Base-by-base conservation (phyloP, 2,329 filamentous ascomycete species). In the Dactylellina sp. region DNA sequence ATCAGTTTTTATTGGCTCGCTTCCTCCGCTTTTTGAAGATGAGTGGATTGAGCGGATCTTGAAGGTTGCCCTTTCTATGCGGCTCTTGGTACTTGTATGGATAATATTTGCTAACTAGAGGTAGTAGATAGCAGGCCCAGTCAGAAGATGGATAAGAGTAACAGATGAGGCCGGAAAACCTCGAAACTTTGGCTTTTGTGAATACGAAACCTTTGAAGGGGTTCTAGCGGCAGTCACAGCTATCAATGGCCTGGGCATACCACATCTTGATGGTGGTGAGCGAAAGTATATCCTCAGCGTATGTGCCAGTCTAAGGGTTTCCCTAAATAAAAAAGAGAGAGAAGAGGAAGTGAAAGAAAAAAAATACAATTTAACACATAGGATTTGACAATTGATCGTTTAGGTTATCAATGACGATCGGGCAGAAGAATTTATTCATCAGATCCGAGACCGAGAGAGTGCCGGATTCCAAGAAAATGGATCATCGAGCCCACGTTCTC, bases 131-230 rank as follows among this genome's bases (percentile, higher is more conserved):
- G 77, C 75, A 7, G 77, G 75, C 6, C 89, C 86, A 79, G 82
- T 99, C 75, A 88, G 91, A 76, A 89, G 92, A 78, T 99, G 93
- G 93, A 93, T 93, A 76, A 85, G 92, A 72, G 89, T 89, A 35
- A 88, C 87, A 16, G 88, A 91, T 80, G 88, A 90, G n/a, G 89
- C 92, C 76, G 88, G 91, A 76, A 95, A 94, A 82, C 89, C 89
- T 64, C 89, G 90, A 81, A 90, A 89, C 76, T 98, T 98, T 84
- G 95, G 94, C 12, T 98, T 99, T 82, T 95, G 94, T 71, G 91
- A 97, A 81, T 99, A 91, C 81, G 94, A 97, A 76, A 93, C 98
- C 81, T 88, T 89, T 22, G 91, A 97, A 81, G 94, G 93, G 76
- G 59, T 74, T 9, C 55, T 61, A 3, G 70, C 61, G 12, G 70